phyloP scores from a whole-genome alignment of 1,139 yeast species.

The Yamadazyma triangularis region DNA sequence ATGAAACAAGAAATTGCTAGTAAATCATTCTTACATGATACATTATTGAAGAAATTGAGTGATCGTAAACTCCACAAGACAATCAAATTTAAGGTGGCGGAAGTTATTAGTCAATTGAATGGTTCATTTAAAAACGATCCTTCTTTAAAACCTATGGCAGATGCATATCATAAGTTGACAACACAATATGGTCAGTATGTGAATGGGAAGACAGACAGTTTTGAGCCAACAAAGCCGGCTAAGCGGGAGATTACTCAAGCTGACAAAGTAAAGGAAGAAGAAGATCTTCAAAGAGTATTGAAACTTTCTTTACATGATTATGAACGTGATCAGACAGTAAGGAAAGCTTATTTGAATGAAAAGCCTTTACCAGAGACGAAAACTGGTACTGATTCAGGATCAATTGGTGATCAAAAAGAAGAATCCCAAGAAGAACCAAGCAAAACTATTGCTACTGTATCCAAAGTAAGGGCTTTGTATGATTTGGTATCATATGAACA shows the following conservation, averaged over 20 bases:
- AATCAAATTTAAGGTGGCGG: slow-evolving; percentile 63
- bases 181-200: slow-evolving; percentile 42
- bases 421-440: slow-evolving; percentile 8
- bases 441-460: slow-evolving; percentile 47
- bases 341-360: slow-evolving; percentile 22
- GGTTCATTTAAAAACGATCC: slow-evolving; percentile 64
- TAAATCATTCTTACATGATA: slow-evolving; percentile 52
- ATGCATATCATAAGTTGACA: slow-evolving; percentile 47
- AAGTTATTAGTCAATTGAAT: slow-evolving; percentile 63
- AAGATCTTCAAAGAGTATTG: slow-evolving; percentile 73
- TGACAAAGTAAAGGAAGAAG: slow-evolving; percentile 64
- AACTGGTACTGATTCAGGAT: slow-evolving; percentile 6
- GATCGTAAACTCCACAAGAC: slow-evolving; percentile 59
- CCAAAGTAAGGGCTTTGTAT: slow-evolving; percentile 78
- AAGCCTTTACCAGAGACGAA: slow-evolving; percentile 31
- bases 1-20: slow-evolving; percentile 81
- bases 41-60: slow-evolving; percentile 50
- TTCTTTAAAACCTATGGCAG: slow-evolving; percentile 64
- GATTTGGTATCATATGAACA: slow-evolving; percentile 70
- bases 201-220: slow-evolving; percentile 9
- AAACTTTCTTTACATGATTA: slow-evolving; percentile 72
- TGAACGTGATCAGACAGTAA: slow-evolving; percentile 34
- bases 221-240: slow-evolving; percentile 59
- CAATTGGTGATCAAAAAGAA: background rate
- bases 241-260: slow-evolving; percentile 47